These are phyloP conservation scores for Leptosphaerulina australis DNA, from an alignment of 2,329 filamentous ascomycete species.

Conservation along the genomic window DNA sequence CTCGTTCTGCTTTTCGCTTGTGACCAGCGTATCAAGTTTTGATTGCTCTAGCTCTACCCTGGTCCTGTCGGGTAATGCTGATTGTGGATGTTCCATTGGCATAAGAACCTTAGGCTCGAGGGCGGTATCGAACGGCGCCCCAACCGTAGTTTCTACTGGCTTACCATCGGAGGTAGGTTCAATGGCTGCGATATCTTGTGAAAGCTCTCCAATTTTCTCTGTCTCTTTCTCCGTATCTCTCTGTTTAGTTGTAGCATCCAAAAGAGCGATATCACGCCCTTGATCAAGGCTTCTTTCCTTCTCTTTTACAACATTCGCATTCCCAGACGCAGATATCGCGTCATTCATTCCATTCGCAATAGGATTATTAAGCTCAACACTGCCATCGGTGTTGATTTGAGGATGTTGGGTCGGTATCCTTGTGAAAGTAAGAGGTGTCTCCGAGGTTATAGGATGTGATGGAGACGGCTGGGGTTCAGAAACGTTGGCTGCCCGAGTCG, in stretches of 20 bases:
- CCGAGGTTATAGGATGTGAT: conserved; percentile 36
- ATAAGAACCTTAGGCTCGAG: background rate
- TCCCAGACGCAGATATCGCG: background rate
- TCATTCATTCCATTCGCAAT: conserved; percentile 15
- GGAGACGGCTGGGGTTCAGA: conserved; percentile 43
- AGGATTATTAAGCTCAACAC: conserved; percentile 28
- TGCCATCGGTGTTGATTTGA: conserved; percentile 31
- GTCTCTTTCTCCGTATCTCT: background rate
- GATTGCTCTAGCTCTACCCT: background rate
- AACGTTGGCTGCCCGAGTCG: conserved; percentile 41
- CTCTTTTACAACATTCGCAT: conserved; percentile 5
- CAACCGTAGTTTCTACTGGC: background rate
- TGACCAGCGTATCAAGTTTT: background rate
- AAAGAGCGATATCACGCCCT: conserved; percentile 11
- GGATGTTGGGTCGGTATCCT: conserved; percentile 40
- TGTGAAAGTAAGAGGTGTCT: conserved; percentile 37
- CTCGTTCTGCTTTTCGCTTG: background rate
- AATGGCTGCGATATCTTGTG: background rate
- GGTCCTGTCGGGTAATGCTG: background rate
- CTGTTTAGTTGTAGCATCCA: conserved; percentile 11
- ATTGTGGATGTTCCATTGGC: conserved; percentile 1
- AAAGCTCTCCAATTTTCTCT: background rate
- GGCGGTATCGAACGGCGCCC: background rate
- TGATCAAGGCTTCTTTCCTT: background rate
- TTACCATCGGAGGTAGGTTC: background rate